These are phyloP conservation scores for Peniophora sp. DNA, from an alignment of 1,284 basidiomycete species.

Conservation along the genomic window DNA sequence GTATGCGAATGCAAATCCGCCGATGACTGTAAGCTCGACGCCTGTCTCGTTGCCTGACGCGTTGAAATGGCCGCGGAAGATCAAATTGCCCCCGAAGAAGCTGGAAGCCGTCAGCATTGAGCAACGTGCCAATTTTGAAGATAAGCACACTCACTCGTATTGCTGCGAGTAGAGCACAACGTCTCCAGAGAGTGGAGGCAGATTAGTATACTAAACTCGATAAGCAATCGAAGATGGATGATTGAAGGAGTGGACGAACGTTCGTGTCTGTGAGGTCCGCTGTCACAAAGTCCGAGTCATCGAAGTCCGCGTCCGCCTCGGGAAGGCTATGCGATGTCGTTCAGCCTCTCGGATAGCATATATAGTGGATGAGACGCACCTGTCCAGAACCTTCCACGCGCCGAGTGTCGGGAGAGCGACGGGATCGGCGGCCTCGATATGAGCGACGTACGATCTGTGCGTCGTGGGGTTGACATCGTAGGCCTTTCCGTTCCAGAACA, in stretches of 20 bases:
- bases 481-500: conserved; percentile 38
- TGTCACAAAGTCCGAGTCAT: conserved; percentile 34
- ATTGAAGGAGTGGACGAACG: conserved; percentile 17
- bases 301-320: conserved; percentile 35
- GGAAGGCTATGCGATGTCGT: conserved; percentile 28
- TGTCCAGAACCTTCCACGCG: conserved; percentile 41
- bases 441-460: conserved; percentile 24
- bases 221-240: neutral
- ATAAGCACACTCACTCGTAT: conserved; percentile 30
- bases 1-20: conserved; percentile 41
- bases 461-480: conserved; percentile 17
- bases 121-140: neutral
- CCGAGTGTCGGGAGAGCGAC: conserved; percentile 26
- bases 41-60: conserved; percentile 34
- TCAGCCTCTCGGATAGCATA: conserved; percentile 7
- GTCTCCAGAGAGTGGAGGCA: conserved; percentile 32
- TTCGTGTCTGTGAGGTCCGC: conserved; percentile 36
- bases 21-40: conserved; percentile 37
- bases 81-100: conserved; percentile 40
- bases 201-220: conserved; percentile 33
- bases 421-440: conserved; percentile 12
- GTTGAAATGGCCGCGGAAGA: conserved; percentile 46
- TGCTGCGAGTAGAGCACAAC: conserved; percentile 42
- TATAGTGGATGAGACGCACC: conserved; percentile 14
- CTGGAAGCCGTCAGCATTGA: conserved; percentile 14